Evolutionary conservation across 768 basidiomycete genomes (phyloP).

Genomic region (Tricholoma terreum): DNA sequence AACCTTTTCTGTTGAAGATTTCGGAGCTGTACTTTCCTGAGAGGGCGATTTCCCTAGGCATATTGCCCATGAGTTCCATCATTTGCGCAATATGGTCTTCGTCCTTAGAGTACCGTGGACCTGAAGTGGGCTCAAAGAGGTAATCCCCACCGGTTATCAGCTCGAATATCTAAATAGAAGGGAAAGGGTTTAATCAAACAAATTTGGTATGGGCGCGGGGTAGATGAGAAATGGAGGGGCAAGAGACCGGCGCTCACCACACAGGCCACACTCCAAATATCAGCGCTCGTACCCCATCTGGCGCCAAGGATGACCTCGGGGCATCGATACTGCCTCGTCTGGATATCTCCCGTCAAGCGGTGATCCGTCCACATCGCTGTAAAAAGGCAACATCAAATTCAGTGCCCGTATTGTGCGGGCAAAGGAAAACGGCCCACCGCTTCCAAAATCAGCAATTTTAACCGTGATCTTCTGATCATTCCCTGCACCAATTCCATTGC

Average conservation of each 20-base stretch:
- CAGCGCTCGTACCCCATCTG: constrained; percentile 93
- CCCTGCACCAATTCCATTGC: constrained; percentile 26
- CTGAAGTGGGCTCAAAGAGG: constrained; percentile 94
- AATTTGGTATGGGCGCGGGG: background rate
- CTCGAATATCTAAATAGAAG: constrained; percentile 72
- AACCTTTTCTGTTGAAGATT: constrained; percentile 94
- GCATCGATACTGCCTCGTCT: constrained; percentile 95
- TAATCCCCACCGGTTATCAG: constrained; percentile 96
- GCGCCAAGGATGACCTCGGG: constrained; percentile 97
- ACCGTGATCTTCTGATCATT: constrained; percentile 78
- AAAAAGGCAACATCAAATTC: too few species aligned
- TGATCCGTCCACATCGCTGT: constrained; percentile 87
- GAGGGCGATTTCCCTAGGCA: constrained; percentile 79
- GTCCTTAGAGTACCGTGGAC: constrained; percentile 93
- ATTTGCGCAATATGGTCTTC: constrained; percentile 98
- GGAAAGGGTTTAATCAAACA: background rate
- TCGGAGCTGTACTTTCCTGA: constrained; percentile 91
- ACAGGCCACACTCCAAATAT: constrained; percentile 96
- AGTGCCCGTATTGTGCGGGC: too few species aligned
- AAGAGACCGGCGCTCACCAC: constrained; percentile 54
- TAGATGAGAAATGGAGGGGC: background rate
- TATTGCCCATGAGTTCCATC: constrained; percentile 91
- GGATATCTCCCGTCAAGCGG: constrained; percentile 98
- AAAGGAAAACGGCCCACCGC: constrained; percentile 52
- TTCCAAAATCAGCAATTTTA: constrained; percentile 98